Base-by-base conservation (phyloP, 2,329 filamentous ascomycete species). In the Neoarthrinium moseri region DNA sequence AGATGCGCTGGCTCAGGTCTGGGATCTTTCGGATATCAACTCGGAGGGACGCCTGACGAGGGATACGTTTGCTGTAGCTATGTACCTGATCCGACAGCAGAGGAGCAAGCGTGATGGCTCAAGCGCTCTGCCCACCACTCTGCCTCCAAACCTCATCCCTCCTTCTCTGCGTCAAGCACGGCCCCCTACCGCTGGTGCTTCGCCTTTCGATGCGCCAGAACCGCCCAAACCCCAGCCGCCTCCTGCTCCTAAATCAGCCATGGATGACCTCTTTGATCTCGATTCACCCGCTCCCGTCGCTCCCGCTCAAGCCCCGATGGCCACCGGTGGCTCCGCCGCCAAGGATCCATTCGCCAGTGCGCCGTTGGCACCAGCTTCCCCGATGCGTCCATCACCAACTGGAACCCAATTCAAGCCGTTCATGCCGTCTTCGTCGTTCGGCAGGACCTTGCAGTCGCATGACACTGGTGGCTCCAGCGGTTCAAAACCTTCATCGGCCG, bases 51-150 rank as follows among this genome's bases (percentile, higher is more conserved):
- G 87, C 47, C 73, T 99, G 46, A 91, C 80, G 37, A 83, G 82
- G 56, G 94, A 99, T 55, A 91, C 96, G 58, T 99, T 99, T 62
- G 91, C 94, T 0, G 91, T 99, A 37, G 92, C 94, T 43, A 96
- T 99, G 91, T 95, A 95, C 63, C 76, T 99, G 41, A 96, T 99
- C 57, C 83, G 91, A 50, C 89, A 95, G 64, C 91, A 96, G 64
- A 81, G 91, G 44, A 87, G 80, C 53, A 86, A 84, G 51, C 82
- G 83, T 47, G 82, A 85, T 46, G 70, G 70, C 32, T 72, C 80
- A 21, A 70, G 69, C 32, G 72, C 81, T 22, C 68, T 97, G 24
- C 94, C 94, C 2, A 74, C 85, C 18, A 78, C 81, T n/a, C 71
- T 99, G 33, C 91, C 92, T 8, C 74, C 84, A 0, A 91, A 86